phyloP scores from a whole-genome alignment of 768 basidiomycete species.

The Boletus reticulatus region DNA sequence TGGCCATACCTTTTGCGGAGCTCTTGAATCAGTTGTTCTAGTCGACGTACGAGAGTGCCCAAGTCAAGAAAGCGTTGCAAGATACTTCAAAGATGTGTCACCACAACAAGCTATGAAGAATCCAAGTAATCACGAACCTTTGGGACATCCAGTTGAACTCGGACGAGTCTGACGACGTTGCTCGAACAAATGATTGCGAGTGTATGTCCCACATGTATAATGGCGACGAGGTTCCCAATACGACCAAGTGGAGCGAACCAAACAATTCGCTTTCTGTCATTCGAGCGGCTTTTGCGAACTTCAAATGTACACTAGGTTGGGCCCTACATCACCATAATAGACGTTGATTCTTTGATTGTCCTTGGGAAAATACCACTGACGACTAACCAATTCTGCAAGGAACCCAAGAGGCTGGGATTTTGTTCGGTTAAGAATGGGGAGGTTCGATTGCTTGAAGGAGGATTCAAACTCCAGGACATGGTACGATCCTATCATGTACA shows the following conservation, averaged over 20 bases:
- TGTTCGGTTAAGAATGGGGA: conserved; percentile 74
- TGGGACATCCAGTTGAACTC: conserved; percentile 47
- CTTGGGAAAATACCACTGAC: neutral
- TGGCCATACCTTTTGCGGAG: conserved; percentile 49
- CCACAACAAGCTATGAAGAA: neutral
- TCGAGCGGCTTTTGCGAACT: conserved; percentile 39
- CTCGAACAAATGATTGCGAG: conserved; percentile 56
- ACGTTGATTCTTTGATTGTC: neutral
- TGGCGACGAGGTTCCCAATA: conserved; percentile 66
- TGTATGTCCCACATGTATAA: conserved; percentile 61
- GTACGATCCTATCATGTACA: conserved; percentile 40
- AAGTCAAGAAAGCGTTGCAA: conserved; percentile 62
- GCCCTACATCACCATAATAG: conserved; percentile 39
- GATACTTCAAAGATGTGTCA: conserved; percentile 39
- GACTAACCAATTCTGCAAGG: conserved; percentile 60
- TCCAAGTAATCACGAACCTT: conserved; percentile 43
- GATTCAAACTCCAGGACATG: conserved; percentile 63
- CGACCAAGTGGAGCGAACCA: conserved; percentile 49
- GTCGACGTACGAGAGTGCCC: conserved; percentile 63
- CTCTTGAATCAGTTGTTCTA: conserved; percentile 51
- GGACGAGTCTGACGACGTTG: conserved; percentile 32
- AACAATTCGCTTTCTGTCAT: conserved; percentile 49
- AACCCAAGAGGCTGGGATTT: conserved; percentile 46
- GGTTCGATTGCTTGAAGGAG: conserved; percentile 31
- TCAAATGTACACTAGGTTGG: conserved; percentile 43